A percentile compares a stretch with the other conserved stretches of the same genome.
Conservation (phyloP, 805 yeast genomes). For the Candida suzukii region DNA sequence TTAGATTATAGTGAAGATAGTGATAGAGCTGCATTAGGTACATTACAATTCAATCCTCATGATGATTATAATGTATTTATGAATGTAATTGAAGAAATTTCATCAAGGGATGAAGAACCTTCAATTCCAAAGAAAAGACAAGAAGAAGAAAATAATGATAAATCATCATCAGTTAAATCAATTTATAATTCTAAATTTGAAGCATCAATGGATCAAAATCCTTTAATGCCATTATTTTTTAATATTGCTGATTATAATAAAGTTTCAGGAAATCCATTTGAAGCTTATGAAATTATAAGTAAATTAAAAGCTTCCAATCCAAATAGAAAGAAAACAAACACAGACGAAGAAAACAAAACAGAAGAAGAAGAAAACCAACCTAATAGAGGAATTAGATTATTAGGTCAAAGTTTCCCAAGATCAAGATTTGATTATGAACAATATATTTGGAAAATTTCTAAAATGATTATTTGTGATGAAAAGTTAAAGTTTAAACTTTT, state of each 20-base stretch:
- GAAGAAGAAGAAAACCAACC: too few species aligned
- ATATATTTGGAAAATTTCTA: constrained; percentile 10
- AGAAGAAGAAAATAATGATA: background rate
- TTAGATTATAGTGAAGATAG: background rate
- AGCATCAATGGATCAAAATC: background rate
- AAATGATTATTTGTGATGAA: constrained; percentile 8
- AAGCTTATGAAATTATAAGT: constrained; percentile 37
- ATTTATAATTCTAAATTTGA: background rate
- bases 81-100: constrained; percentile 1
- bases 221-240: constrained; percentile 5
- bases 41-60: constrained; percentile 11
- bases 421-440: constrained; percentile 7
- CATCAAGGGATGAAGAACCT: background rate
- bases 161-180: background rate
- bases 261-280: constrained; percentile 29
- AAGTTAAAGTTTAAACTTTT: constrained; percentile 2
- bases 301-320: too few species aligned
- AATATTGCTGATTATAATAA: constrained; percentile 6
- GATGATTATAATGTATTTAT: constrained; percentile 5
- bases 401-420: constrained; percentile 3
- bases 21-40: background rate
- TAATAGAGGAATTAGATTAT: constrained; percentile 5
- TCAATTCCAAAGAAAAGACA: background rate
- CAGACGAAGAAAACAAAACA: constrained; percentile 1
- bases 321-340: constrained; percentile 1